These are phyloP conservation scores for Oryza glumipatula DNA, from an alignment of 176 grass and related monocot genomes.

Conservation along the genomic window DNA sequence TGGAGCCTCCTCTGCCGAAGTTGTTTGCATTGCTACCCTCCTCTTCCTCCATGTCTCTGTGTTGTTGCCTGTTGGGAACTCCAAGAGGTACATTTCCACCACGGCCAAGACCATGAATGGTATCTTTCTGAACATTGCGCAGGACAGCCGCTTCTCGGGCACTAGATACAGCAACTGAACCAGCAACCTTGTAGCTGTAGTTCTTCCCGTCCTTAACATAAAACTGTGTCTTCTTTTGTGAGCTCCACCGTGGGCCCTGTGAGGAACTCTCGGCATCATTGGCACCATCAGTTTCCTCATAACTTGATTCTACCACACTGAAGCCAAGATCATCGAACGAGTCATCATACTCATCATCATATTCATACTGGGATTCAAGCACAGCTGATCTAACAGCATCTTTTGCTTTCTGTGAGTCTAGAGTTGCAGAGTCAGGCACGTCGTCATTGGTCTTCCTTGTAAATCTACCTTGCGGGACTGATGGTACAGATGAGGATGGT, in stretches of 20 bases:
- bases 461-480: slow-evolving; percentile 78
- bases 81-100: slow-evolving; percentile 86
- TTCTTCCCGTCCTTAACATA: slow-evolving; percentile 98
- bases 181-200: slow-evolving; percentile 96
- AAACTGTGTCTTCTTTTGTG: slow-evolving; percentile 85
- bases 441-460: slow-evolving; percentile 70
- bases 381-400: slow-evolving; percentile 56
- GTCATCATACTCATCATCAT: slow-evolving; percentile 98
- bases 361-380: slow-evolving; percentile 75
- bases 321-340: slow-evolving; percentile 97
- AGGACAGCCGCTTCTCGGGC: slow-evolving; percentile 64
- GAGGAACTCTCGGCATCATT: slow-evolving; percentile 51
- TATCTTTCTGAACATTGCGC: slow-evolving; percentile 62
- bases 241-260: slow-evolving; percentile 63
- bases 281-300: slow-evolving; percentile 73
- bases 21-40: slow-evolving; percentile 29
- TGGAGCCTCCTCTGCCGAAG: slow-evolving; percentile 53
- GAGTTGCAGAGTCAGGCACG: slow-evolving; percentile 51
- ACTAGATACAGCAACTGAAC: slow-evolving; percentile 69
- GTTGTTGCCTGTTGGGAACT: slow-evolving; percentile 46
- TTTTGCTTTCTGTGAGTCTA: slow-evolving; percentile 77
- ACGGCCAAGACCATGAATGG: slow-evolving; percentile 89
- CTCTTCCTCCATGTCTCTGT: slow-evolving; percentile 53
- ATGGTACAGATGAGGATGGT: slow-evolving; percentile 48
- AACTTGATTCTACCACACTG: slow-evolving; percentile 79